Base-by-base conservation (phyloP, 768 basidiomycete genomes). In the Tulasnella sp. region DNA sequence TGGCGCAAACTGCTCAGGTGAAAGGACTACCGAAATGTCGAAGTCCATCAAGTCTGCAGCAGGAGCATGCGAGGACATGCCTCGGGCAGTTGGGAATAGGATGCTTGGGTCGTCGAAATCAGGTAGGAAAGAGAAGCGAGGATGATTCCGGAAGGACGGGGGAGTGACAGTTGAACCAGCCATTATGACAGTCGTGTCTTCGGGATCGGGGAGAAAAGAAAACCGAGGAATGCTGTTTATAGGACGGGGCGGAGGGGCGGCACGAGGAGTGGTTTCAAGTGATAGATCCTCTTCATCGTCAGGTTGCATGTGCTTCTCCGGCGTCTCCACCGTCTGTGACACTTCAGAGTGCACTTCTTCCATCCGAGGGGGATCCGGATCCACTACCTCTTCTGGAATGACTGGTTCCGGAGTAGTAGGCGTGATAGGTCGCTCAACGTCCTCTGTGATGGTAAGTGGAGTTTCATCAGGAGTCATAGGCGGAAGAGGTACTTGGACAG, bases 1-100 rank as follows among this genome's bases (percentile, higher is more conserved):
- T 0, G 52, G 52, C 6, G 52, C 52, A 40, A 54, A 54, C 23
- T 23, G 8, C 23, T 54, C 52, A 27, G 35, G 34, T 9, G 41
- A 25, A 21, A 54, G 42, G 21, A 54, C 52, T 1, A 54, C 52
- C 1, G 52, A 54, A 21, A 54, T 17, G 52, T 54, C 52, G 37
- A 54, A 54, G 32, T 54, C 52, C 52, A 54, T 39, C 52, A 54
- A 25, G 42, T 54, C 25, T 29, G 14, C 36, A 5, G 21, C n/a
- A 12, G 25, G 9, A 11, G 36, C 36, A 43, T n/a, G 27, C 9
- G 36, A 34, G 17, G 36, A 0, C 23, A 40, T 17, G 11, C 25
- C 21, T 7, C 29, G 19, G 12, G 4, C 11, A 31, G 39, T n/a
- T n/a, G 19, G 36, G 8, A 19, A 6, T 11, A 54, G 35, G 2